Evolutionary conservation across 2,329 filamentous ascomycete genomes (phyloP), one percentile per base, ranked within the genome.

Genomic region (Coniella vitis): DNA sequence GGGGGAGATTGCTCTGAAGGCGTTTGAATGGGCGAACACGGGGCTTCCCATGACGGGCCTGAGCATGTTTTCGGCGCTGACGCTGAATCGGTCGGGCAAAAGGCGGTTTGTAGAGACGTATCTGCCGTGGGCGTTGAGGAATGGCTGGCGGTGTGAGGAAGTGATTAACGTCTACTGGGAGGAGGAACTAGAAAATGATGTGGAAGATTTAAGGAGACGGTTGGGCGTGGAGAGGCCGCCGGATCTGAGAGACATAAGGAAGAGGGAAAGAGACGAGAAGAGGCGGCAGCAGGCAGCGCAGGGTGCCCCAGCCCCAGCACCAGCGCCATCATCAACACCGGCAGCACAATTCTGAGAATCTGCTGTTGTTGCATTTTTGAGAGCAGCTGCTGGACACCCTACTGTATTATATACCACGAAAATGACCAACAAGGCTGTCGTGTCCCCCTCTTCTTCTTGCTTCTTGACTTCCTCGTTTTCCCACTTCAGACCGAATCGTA

Each of bases 101-200:
- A 71, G 75, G 51, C 72, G 84, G 49, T 93, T 97, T 61, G 85
- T 78, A 61, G 67, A 69, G 4, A 82, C 81, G 1, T 95, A 96
- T 66, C 70, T 91, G 45, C 93, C 93, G 1, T 98, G 93, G 93
- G 93, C 93, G 32, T 67, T 96, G 38, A 72, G 79, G 47, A 97
- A 95, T 65, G 93, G 93, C 13, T 65, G 89, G 55, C 70, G 78
- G 48, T 78, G 82, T 41, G 81, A 86, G 60, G 87, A 95, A 61
- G 73, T 97, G 31, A 90, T 98, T 57, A 96, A 96, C 65, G 84
- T 98, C 1, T 98, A 95, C 63, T 98, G 93, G 93, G 93, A 98
- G 69, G 89, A 97, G 72, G 79, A 91, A 69, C 68, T 98, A 57
- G 84, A 90, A 69, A 87, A 82, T 49, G 84, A 95, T 65, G 87